Evolutionary conservation across 305 asterid genomes (phyloP).

Genomic region (Ruellia speciosa): DNA sequence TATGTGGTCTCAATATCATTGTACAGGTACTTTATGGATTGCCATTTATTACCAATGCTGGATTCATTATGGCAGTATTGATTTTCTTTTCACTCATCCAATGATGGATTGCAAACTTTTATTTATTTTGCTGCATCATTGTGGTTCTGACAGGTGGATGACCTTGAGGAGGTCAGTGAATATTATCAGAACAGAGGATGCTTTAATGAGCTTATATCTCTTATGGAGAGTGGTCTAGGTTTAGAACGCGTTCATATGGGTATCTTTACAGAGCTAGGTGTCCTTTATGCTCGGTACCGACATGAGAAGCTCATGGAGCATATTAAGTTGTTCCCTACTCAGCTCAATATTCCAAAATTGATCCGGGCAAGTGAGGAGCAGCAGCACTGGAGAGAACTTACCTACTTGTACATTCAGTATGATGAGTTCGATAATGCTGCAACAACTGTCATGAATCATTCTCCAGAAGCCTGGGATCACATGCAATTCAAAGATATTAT

Average conservation of each 20-base stretch:
- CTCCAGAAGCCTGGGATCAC: slow-evolving; percentile 99
- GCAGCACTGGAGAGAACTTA: slow-evolving; percentile 96
- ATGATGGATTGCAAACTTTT: background rate
- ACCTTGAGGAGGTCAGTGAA: slow-evolving; percentile 97
- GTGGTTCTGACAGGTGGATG: slow-evolving; percentile 65
- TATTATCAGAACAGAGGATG: slow-evolving; percentile 96
- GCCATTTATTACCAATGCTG: background rate
- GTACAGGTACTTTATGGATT: slow-evolving; percentile 58
- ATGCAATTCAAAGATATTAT: slow-evolving; percentile 96
- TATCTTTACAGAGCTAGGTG: slow-evolving; percentile 95
- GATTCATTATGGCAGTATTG: background rate
- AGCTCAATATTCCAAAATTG: slow-evolving; percentile 93
- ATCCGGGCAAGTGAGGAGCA: slow-evolving; percentile 99
- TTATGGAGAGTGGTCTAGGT: slow-evolving; percentile 99
- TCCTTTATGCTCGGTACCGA: slow-evolving; percentile 94
- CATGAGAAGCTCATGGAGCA: slow-evolving; percentile 99
- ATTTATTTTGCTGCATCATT: slow-evolving; percentile 9
- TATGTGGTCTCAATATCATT: slow-evolving; percentile 96
- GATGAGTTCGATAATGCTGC: slow-evolving; percentile 99
- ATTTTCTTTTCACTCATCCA: background rate
- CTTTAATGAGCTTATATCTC: slow-evolving; percentile 93
- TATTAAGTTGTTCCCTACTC: slow-evolving; percentile 81
- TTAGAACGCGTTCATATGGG: slow-evolving; percentile 99
- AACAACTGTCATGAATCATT: slow-evolving; percentile 99
- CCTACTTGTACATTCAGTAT: slow-evolving; percentile 86